Evolutionary conservation across 2,329 filamentous ascomycete genomes (phyloP).

Genomic region (Sclerotinia borealis): DNA sequence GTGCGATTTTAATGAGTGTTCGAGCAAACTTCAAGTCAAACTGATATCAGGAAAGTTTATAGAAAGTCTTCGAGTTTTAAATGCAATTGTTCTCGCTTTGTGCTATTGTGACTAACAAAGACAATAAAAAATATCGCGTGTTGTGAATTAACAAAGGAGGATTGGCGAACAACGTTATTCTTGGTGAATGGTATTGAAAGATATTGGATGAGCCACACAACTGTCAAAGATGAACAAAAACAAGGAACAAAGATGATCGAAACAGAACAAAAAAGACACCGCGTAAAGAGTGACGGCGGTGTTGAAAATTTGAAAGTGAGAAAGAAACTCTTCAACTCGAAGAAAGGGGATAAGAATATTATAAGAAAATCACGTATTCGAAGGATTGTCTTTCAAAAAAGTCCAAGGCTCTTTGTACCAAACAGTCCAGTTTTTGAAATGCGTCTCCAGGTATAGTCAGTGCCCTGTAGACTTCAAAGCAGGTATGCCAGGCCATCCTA

Average conservation of each 20-base stretch:
- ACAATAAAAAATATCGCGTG: neutral
- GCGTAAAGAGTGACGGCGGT: conserved; percentile 33
- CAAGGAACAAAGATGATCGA: neutral
- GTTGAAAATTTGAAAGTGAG: neutral
- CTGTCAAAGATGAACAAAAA: neutral
- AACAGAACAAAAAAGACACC: conserved; percentile 17
- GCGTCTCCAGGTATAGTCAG: neutral
- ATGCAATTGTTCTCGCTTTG: neutral
- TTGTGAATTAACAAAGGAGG: neutral
- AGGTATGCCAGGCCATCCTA: neutral
- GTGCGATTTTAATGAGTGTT: neutral
- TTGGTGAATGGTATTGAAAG: neutral
- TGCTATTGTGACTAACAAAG: neutral
- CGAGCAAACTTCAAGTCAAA: neutral
- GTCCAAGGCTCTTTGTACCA: neutral
- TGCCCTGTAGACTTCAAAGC: conserved; percentile 2
- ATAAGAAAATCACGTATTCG: neutral
- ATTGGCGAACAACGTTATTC: neutral
- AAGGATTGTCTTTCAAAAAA: neutral
- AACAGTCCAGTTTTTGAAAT: neutral
- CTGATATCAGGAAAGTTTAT: neutral
- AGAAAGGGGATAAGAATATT: conserved; percentile 3
- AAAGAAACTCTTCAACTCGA: neutral
- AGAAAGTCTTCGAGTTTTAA: neutral
- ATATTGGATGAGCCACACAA: neutral